Conservation (phyloP, 2,329 filamentous ascomycete species). For the Penicillium sp. region DNA sequence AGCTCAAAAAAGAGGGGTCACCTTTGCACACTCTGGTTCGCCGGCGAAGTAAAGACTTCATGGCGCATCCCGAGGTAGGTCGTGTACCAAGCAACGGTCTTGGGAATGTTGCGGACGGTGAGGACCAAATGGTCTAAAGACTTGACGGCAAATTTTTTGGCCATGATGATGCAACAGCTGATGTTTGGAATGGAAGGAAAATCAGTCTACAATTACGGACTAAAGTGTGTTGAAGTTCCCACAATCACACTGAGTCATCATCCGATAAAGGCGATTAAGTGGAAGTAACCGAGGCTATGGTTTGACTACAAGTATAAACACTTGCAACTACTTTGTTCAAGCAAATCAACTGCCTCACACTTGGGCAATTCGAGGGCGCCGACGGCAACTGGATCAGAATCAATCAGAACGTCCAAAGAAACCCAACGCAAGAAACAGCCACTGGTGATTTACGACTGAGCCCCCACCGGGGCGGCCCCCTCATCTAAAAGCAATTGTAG, state of each 20-base stretch:
- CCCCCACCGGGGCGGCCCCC: background rate
- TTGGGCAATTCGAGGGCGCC: background rate
- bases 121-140: conserved; percentile 64
- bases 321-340: too few relatives aligned
- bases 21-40: conserved; percentile 33
- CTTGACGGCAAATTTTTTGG: conserved; percentile 33
- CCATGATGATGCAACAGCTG: conserved; percentile 5
- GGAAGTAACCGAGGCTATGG: background rate
- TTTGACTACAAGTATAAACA: background rate
- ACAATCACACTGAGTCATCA: background rate
- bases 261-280: background rate
- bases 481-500: background rate
- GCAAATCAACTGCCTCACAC: background rate
- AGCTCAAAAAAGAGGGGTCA: conserved; percentile 1
- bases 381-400: too few relatives aligned
- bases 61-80: conserved; percentile 59
- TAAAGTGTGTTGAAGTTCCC: background rate
- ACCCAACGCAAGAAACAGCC: too few relatives aligned
- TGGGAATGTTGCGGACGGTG: conserved; percentile 54
- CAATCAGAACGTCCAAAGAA: too few relatives aligned
- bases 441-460: too few relatives aligned
- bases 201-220: background rate
- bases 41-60: conserved; percentile 51
- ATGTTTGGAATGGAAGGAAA: background rate
- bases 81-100: conserved; percentile 58